These are phyloP conservation scores for Takakia lepidozioides DNA, from an alignment of 225 moss, liverwort and hornwort genomes.

Conservation along the genomic window DNA sequence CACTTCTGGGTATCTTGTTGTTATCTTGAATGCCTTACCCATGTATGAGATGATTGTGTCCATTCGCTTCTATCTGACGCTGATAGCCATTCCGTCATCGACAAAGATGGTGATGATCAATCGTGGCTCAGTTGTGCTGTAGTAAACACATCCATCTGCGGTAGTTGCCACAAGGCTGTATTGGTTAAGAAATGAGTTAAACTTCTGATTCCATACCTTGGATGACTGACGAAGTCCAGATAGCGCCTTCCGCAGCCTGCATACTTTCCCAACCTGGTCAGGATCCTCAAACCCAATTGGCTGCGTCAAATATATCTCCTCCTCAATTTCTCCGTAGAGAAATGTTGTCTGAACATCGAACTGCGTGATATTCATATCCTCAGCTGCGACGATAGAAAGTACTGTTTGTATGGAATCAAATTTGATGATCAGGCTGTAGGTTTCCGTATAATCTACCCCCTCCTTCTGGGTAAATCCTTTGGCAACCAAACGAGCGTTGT, in stretches of 20 bases:
- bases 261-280: neutral
- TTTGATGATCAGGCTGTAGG: neutral
- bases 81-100: too few species aligned
- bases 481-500: neutral
- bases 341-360: neutral
- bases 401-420: neutral
- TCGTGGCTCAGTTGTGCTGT: too few species aligned
- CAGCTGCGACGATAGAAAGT: neutral
- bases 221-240: neutral
- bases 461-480: neutral
- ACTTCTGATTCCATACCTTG: too few species aligned
- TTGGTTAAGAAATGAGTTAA: too few species aligned
- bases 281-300: neutral
- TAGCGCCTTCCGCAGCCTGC: neutral
- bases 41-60: too few species aligned
- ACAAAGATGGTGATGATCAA: too few species aligned
- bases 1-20: too few species aligned
- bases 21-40: too few species aligned
- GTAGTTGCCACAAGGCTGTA: too few species aligned
- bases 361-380: neutral
- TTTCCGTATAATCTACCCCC: neutral
- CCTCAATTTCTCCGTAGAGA: neutral
- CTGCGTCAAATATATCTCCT: neutral
- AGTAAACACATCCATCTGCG: too few species aligned
- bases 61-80: too few species aligned